Conservation (phyloP, 2,329 filamentous ascomycete species). For the Paecilomyces dactylethromorphus region DNA sequence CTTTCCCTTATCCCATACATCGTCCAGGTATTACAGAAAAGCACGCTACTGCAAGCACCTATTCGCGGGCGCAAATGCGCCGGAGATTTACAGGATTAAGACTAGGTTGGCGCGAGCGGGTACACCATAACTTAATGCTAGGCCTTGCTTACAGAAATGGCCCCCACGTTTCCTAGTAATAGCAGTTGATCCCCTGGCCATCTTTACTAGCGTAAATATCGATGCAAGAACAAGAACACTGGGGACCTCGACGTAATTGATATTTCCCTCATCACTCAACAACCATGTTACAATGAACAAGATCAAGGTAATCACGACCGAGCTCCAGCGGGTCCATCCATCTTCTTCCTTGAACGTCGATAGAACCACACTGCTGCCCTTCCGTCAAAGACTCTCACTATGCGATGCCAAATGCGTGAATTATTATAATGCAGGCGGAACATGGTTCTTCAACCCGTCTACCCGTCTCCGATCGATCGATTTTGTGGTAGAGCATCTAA, state of each 20-base stretch:
- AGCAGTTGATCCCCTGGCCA: too few species aligned
- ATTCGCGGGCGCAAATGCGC: too few species aligned
- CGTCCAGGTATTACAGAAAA: too few species aligned
- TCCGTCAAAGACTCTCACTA: not conserved
- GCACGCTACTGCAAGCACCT: too few species aligned
- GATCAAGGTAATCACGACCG: not conserved
- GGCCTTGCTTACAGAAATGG: too few species aligned
- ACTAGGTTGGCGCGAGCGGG: too few species aligned
- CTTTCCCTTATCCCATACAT: too few species aligned
- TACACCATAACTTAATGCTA: too few species aligned
- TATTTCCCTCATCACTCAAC: not conserved
- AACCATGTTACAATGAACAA: not conserved
- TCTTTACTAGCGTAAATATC: too few species aligned
- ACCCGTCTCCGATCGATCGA: not conserved
- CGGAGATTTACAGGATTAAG: too few species aligned
- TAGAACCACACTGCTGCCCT: not conserved
- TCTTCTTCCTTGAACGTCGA: not conserved
- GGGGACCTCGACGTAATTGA: not conserved
- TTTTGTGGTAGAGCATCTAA: not conserved
- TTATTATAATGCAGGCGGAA: not conserved
- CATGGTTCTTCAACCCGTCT: not conserved
- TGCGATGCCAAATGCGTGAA: not conserved
- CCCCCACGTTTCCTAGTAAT: too few species aligned
- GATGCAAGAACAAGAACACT: not conserved
- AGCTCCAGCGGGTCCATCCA: not conserved